phyloP scores from a whole-genome alignment of 306 rosid genomes.

The Lathyrus tuberosus region DNA sequence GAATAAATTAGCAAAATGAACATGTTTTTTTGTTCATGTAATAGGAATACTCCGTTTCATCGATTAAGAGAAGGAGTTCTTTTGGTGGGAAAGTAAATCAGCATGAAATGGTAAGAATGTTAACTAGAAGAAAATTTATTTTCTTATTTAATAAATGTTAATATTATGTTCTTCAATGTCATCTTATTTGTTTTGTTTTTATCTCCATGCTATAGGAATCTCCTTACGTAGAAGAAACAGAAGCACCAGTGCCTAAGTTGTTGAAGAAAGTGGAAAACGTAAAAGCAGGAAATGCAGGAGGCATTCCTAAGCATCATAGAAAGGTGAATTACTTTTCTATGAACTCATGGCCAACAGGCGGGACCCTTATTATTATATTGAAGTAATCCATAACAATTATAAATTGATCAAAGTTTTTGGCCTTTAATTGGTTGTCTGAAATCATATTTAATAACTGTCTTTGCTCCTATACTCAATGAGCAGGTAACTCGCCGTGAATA shows the following conservation, averaged over 20 bases:
- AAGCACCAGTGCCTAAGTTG: constrained; percentile 77
- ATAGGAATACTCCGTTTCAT: constrained; percentile 77
- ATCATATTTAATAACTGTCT: constrained; percentile 33
- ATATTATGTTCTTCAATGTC: constrained; percentile 30
- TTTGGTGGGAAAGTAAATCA: constrained; percentile 60
- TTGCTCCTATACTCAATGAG: constrained; percentile 37
- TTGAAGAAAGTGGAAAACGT: constrained; percentile 70
- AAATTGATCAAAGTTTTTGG: neutral
- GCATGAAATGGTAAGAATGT: constrained; percentile 52
- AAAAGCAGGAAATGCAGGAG: constrained; percentile 65
- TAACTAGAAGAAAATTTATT: constrained; percentile 32
- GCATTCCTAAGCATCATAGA: constrained; percentile 79
- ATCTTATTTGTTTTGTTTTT: constrained; percentile 31
- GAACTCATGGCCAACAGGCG: constrained; percentile 18
- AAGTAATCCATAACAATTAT: constrained; percentile 25
- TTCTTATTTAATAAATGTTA: constrained; percentile 29
- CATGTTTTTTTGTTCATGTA: constrained; percentile 36
- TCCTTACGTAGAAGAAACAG: constrained; percentile 59
- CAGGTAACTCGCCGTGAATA: constrained; percentile 95
- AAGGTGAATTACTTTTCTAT: constrained; percentile 56
- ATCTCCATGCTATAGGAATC: constrained; percentile 57
- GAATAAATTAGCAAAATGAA: constrained; percentile 1
- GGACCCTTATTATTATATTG: constrained; percentile 22
- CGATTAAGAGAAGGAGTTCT: constrained; percentile 61
- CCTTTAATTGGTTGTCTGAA: constrained; percentile 26